A percentile compares a stretch with the other conserved stretches of the same genome.
These are phyloP conservation scores for Trichoderma sp. DNA, from an alignment of 2,329 filamentous ascomycete species.

Conservation along the genomic window DNA sequence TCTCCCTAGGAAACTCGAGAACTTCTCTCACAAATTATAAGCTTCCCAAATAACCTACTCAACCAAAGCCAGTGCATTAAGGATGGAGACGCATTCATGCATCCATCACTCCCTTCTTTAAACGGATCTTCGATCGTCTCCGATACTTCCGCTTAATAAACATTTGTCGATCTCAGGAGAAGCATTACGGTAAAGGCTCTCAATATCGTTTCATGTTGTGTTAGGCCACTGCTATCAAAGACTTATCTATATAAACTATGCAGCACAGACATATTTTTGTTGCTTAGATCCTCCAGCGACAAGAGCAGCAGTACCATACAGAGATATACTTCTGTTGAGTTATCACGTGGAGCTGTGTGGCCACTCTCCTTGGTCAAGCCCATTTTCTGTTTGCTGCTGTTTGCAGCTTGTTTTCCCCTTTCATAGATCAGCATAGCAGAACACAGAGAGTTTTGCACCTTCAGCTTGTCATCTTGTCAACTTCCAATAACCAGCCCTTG, in stretches of 20 bases:
- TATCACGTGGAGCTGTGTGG: no score
- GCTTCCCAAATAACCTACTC: not conserved
- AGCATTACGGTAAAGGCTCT: no score
- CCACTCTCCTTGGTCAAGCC: no score
- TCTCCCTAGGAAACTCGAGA: not conserved
- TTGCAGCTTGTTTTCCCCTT: no score
- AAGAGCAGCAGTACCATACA: not conserved
- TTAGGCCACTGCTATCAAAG: not conserved
- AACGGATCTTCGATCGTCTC: not conserved
- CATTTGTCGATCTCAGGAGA: not conserved
- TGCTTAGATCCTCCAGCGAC: not conserved
- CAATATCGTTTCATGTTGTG: not conserved
- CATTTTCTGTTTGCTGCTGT: no score
- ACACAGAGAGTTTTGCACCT: no score
- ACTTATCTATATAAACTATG: not conserved
- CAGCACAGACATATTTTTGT: not conserved
- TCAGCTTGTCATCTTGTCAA: no score
- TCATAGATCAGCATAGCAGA: no score
- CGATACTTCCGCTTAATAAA: not conserved
- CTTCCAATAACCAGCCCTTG: not conserved
- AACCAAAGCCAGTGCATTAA: not conserved
- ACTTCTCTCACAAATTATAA: not conserved
- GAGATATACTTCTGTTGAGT: not conserved
- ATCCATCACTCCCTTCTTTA: not conserved
- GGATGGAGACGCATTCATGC: not conserved